These are phyloP conservation scores for Alectoria sarmentosa DNA, from an alignment of 495 filamentous ascomycete genomes.

Conservation along the genomic window DNA sequence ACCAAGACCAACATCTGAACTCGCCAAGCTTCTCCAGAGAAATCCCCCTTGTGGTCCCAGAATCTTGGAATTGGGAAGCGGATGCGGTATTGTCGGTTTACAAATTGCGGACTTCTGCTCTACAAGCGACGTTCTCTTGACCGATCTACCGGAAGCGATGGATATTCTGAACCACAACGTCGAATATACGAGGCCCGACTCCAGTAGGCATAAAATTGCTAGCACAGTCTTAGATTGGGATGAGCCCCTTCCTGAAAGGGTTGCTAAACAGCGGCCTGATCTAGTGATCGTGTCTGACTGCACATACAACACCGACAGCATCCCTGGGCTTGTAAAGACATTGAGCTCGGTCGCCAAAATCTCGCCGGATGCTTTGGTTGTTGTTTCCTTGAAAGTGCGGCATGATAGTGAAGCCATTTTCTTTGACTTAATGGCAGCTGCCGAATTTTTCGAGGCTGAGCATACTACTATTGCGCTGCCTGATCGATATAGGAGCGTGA, in stretches of 20 bases:
- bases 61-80: constrained; percentile 73
- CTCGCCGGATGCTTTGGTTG: constrained; percentile 49
- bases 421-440: constrained; percentile 64
- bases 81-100: constrained; percentile 80
- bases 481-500: constrained; percentile 38
- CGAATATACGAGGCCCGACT: constrained; percentile 33
- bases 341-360: constrained; percentile 47
- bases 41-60: constrained; percentile 35
- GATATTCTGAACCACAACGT: constrained; percentile 55
- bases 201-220: constrained; percentile 32
- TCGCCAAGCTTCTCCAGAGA: constrained; percentile 30
- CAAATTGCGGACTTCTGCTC: constrained; percentile 55
- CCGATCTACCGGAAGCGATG: constrained; percentile 74
- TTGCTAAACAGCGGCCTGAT: constrained; percentile 48
- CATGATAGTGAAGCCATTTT: constrained; percentile 77
- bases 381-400: constrained; percentile 76
- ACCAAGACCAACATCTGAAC: constrained; percentile 24
- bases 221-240: constrained; percentile 77
- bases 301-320: constrained; percentile 85
- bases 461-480: constrained; percentile 47
- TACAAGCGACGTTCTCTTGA: constrained; percentile 57
- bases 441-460: constrained; percentile 46
- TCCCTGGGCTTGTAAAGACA: constrained; percentile 66
- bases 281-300: constrained; percentile 82
- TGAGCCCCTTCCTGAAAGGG: constrained; percentile 36